Conservation (phyloP, 202 grass and related monocot species). For the Saccharum hybrid region DNA sequence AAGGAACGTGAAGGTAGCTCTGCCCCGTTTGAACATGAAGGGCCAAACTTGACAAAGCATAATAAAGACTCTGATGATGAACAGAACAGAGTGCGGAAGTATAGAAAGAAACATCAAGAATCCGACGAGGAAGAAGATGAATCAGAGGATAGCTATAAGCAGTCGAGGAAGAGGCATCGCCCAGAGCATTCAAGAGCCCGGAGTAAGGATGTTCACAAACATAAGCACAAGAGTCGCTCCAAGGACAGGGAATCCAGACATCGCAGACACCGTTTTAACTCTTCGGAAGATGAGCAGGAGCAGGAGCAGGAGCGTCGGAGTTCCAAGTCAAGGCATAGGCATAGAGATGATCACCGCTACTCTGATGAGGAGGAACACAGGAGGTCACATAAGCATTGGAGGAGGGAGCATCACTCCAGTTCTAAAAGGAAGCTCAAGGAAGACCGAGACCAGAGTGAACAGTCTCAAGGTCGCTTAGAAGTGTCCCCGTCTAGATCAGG, state of each 20-base stretch:
- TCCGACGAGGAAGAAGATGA: conserved; percentile 48
- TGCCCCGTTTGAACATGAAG: conserved; percentile 48
- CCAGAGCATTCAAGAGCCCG: conserved; percentile 60
- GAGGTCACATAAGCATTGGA: conserved; percentile 46
- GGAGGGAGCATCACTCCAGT: conserved; percentile 42
- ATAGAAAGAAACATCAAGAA: conserved; percentile 55
- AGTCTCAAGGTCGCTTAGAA: conserved; percentile 22
- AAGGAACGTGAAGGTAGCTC: conserved; percentile 70
- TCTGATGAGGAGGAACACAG: conserved; percentile 44
- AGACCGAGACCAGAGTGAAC: conserved; percentile 29
- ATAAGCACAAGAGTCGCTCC: conserved; percentile 54
- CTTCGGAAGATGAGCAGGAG: conserved; percentile 72
- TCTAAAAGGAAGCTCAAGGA: conserved; percentile 52
- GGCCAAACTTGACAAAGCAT: conserved; percentile 40
- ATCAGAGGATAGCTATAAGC: conserved; percentile 50
- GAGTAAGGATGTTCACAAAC: conserved; percentile 51
- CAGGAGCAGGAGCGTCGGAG: conserved; percentile 47
- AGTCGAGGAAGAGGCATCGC: conserved; percentile 56
- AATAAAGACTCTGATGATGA: conserved; percentile 56
- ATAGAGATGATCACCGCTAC: conserved; percentile 31
- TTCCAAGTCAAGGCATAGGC: conserved; percentile 50
- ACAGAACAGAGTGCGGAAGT: conserved; percentile 50
- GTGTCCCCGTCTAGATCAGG: not conserved
- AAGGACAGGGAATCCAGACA: conserved; percentile 45
- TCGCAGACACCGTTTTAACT: conserved; percentile 45